These are phyloP conservation scores for Pittosporum tobira DNA, from an alignment of 129 eudicot genomes.

Conservation along the genomic window DNA sequence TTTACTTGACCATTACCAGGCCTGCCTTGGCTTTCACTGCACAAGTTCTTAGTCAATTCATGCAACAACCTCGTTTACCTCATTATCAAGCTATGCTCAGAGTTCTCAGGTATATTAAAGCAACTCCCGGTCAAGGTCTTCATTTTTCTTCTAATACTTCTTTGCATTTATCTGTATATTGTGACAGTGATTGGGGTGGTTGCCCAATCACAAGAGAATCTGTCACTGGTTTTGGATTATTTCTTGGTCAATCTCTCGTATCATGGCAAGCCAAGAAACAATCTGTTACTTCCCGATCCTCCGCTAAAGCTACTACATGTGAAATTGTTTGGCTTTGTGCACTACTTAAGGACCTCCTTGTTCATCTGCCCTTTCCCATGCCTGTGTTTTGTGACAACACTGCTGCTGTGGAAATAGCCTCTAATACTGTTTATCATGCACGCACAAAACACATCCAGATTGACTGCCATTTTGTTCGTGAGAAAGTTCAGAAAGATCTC, in stretches of 20 bases:
- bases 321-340: background rate
- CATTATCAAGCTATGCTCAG: too few species aligned
- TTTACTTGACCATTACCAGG: too few species aligned
- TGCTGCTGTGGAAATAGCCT: background rate
- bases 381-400: background rate
- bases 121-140: too few species aligned
- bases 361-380: background rate
- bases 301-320: background rate
- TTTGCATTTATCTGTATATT: too few species aligned
- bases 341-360: background rate
- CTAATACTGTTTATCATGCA: background rate
- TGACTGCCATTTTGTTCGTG: too few species aligned
- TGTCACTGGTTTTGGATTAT: background rate
- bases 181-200: background rate
- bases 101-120: too few species aligned
- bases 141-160: too few species aligned
- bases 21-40: too few species aligned
- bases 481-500: too few species aligned
- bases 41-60: too few species aligned
- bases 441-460: background rate
- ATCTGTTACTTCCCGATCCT: background rate
- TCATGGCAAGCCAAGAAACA: background rate
- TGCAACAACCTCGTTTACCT: too few species aligned
- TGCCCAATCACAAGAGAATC: background rate
- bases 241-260: background rate